Percentiles rank a stretch among this genome's conserved stretches.
phyloP scores from a whole-genome alignment of 805 yeast species.

The Schizosaccharomyces pombe region DNA sequence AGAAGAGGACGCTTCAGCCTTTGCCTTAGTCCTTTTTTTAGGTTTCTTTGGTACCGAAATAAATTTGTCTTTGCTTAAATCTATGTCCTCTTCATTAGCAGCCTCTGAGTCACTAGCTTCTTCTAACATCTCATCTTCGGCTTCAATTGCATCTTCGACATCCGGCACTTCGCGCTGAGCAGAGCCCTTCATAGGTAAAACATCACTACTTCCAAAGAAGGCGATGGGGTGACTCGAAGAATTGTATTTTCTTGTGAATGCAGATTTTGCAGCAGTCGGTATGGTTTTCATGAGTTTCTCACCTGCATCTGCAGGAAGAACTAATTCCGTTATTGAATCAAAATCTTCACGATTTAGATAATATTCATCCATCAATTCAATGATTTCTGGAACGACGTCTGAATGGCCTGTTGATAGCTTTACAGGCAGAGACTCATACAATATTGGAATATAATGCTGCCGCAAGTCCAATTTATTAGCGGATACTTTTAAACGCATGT shows the following conservation, averaged over 20 bases:
- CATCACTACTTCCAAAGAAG: slow-evolving; percentile 17
- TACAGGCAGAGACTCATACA: slow-evolving; percentile 30
- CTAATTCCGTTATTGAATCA: slow-evolving; percentile 67
- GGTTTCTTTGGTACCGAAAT: not conserved
- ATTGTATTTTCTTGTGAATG: slow-evolving; percentile 73
- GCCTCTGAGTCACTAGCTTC: not conserved
- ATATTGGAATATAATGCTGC: slow-evolving; percentile 36
- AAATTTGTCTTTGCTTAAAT: not conserved
- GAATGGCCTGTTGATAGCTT: slow-evolving; percentile 36
- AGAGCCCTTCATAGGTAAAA: not conserved
- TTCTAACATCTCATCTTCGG: slow-evolving; percentile 2
- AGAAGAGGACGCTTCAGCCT: not conserved
- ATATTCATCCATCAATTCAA: slow-evolving; percentile 60
- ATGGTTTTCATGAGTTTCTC: slow-evolving; percentile 34
- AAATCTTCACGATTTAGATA: slow-evolving; percentile 77
- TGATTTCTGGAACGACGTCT: slow-evolving; percentile 42
- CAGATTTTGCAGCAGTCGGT: slow-evolving; percentile 56
- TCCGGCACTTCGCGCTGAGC: not conserved
- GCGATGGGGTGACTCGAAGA: slow-evolving; percentile 59
- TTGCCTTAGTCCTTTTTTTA: not conserved
- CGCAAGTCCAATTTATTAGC: slow-evolving; percentile 56
- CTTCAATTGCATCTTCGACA: slow-evolving; percentile 4
- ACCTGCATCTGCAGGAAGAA: slow-evolving; percentile 33
- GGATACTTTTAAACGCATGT: slow-evolving; percentile 55
- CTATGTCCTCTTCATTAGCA: not conserved